These are phyloP conservation scores for Trametes coccinea DNA, from an alignment of 768 basidiomycete species.

Conservation along the genomic window DNA sequence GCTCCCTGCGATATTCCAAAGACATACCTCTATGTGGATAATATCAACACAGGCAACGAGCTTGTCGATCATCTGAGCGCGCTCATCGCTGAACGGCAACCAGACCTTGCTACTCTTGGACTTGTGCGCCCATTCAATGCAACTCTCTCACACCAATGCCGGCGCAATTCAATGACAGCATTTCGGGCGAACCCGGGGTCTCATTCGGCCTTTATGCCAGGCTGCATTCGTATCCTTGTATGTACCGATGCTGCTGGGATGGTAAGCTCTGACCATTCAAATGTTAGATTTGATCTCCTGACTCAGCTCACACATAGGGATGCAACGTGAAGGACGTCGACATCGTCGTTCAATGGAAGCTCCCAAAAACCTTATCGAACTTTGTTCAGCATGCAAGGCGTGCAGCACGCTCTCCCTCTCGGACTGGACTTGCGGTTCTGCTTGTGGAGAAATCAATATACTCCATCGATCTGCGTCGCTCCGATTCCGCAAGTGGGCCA, in stretches of 20 bases:
- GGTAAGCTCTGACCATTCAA: slow-evolving; percentile 19
- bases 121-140: slow-evolving; percentile 27
- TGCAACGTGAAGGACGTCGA: slow-evolving; percentile 33
- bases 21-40: slow-evolving; percentile 30
- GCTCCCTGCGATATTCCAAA: slow-evolving; percentile 23
- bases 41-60: slow-evolving; percentile 19
- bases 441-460: slow-evolving; percentile 11
- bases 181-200: slow-evolving; percentile 18
- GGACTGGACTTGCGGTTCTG: slow-evolving; percentile 5
- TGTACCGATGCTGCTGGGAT: slow-evolving; percentile 32
- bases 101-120: too few species aligned
- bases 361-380: slow-evolving; percentile 30
- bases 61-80: slow-evolving; percentile 25
- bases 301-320: too few species aligned
- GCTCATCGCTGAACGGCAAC: too few species aligned
- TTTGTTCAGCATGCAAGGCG: slow-evolving; percentile 38
- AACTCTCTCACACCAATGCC: slow-evolving; percentile 16
- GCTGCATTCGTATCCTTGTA: slow-evolving; percentile 21
- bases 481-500: too few species aligned
- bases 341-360: slow-evolving; percentile 41
- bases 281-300: too few species aligned
- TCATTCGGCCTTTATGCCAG: too few species aligned
- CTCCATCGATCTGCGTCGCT: neutral
- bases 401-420: slow-evolving; percentile 28
- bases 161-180: slow-evolving; percentile 15